Evolutionary conservation across 495 filamentous ascomycete genomes (phyloP).

Genomic region (Penicillium robsamsonii): DNA sequence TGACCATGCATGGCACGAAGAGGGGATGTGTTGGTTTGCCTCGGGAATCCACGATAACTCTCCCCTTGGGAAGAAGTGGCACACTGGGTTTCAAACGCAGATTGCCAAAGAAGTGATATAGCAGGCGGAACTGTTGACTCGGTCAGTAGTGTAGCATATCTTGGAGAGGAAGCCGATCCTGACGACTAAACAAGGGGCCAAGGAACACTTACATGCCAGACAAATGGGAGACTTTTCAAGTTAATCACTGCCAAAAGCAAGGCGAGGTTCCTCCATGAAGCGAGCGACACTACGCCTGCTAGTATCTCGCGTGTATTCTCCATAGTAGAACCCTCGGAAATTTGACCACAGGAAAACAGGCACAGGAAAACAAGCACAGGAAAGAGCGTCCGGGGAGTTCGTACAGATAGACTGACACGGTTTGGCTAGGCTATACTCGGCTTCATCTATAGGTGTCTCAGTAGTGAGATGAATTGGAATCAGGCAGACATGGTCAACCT

Average conservation of each 20-base stretch:
- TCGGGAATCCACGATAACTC: constrained; percentile 28
- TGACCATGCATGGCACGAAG: constrained; percentile 54
- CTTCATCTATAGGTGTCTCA: constrained; percentile 4
- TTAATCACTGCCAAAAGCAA: constrained; percentile 57
- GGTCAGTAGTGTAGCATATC: constrained; percentile 19
- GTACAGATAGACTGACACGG: constrained; percentile 6
- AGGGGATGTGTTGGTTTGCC: constrained; percentile 46
- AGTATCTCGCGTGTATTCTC: constrained; percentile 29
- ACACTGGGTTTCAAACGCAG: constrained; percentile 44
- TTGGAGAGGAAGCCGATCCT: not conserved
- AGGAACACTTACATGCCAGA: constrained; percentile 60
- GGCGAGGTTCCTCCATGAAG: constrained; percentile 53
- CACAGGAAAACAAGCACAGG: not conserved
- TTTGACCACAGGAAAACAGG: not conserved
- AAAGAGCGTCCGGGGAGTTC: not conserved
- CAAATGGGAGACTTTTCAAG: constrained; percentile 58
- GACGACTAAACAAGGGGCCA: not conserved
- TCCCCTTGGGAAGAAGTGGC: constrained; percentile 37
- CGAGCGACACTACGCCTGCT: constrained; percentile 25
- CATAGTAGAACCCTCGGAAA: not conserved
- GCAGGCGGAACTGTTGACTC: constrained; percentile 43
- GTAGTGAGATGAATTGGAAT: not conserved
- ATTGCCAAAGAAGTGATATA: constrained; percentile 51
- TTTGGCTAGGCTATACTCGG: constrained; percentile 12
- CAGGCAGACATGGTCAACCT: not conserved